Conservation (phyloP, 306 rosid genomes). For the Cucumis melo region DNA sequence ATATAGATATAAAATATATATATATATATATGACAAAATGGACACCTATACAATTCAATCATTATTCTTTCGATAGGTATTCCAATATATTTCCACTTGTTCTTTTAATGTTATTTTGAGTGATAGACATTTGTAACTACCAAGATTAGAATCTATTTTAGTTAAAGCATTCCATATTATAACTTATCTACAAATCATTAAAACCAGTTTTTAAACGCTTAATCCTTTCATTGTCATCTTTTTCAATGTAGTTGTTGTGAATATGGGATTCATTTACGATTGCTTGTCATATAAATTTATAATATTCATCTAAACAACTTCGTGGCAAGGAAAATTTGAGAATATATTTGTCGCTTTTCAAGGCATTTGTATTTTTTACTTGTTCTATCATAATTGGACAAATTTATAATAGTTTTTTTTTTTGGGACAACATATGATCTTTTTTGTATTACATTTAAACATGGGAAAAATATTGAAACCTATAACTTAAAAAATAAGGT, state of each 20-base stretch:
- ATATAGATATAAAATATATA: no score
- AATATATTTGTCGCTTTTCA: not conserved
- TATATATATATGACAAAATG: not conserved
- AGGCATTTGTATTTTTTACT: not conserved
- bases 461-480: no score
- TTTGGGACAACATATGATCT: no score
- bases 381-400: not conserved
- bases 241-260: not conserved
- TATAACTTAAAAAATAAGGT: no score
- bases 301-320: not conserved
- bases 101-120: not conserved
- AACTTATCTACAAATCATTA: not conserved
- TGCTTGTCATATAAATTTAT: not conserved
- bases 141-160: not conserved
- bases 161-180: not conserved
- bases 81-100: not conserved
- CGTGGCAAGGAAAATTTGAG: not conserved
- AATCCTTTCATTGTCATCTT: not conserved
- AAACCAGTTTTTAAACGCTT: not conserved
- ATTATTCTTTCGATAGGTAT: not conserved
- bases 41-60: not conserved
- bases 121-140: not conserved
- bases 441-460: no score
- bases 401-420: not conserved
- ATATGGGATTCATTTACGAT: not conserved